Percentiles rank a stretch among this genome's conserved stretches.
Conservation (phyloP, 805 yeast genomes). For the Candida tammaniensis region DNA sequence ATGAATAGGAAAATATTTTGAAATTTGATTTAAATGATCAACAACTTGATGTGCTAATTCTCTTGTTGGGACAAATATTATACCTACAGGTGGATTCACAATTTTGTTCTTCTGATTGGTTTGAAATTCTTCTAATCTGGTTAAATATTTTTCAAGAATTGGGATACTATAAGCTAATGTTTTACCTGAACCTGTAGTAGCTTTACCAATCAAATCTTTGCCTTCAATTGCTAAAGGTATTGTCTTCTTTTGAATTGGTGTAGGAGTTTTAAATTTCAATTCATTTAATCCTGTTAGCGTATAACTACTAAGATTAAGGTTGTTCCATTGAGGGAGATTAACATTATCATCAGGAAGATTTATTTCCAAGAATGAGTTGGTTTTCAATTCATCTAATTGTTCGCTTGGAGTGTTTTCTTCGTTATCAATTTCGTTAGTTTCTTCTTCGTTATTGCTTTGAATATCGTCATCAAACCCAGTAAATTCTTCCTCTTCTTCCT, state of each 20-base stretch:
- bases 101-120: slow-evolving; percentile 17
- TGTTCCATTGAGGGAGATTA: slow-evolving; percentile 62
- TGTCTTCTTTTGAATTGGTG: slow-evolving; percentile 75
- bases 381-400: slow-evolving; percentile 10
- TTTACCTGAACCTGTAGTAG: slow-evolving; percentile 97
- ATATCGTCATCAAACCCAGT: slow-evolving; percentile 18
- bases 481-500: slow-evolving; percentile 18
- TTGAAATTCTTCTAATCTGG: slow-evolving; percentile 17
- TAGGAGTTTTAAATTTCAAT: slow-evolving; percentile 65
- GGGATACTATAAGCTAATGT: slow-evolving; percentile 96
- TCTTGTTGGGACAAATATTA: slow-evolving; percentile 92
- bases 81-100: slow-evolving; percentile 56
- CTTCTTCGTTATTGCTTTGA: slow-evolving; percentile 17
- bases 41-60: slow-evolving; percentile 94
- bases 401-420: slow-evolving; percentile 11
- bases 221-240: slow-evolving; percentile 75
- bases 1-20: slow-evolving; percentile 51
- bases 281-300: slow-evolving; percentile 60
- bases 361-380: slow-evolving; percentile 25
- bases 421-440: slow-evolving; percentile 17
- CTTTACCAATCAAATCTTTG: slow-evolving; percentile 88
- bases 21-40: slow-evolving; percentile 63
- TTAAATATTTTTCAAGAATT: slow-evolving; percentile 64
- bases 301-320: slow-evolving; percentile 50
- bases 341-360: slow-evolving; percentile 36